phyloP scores from a whole-genome alignment of 2,329 filamentous ascomycete genomes.

The Arthrocladium fulminans region DNA sequence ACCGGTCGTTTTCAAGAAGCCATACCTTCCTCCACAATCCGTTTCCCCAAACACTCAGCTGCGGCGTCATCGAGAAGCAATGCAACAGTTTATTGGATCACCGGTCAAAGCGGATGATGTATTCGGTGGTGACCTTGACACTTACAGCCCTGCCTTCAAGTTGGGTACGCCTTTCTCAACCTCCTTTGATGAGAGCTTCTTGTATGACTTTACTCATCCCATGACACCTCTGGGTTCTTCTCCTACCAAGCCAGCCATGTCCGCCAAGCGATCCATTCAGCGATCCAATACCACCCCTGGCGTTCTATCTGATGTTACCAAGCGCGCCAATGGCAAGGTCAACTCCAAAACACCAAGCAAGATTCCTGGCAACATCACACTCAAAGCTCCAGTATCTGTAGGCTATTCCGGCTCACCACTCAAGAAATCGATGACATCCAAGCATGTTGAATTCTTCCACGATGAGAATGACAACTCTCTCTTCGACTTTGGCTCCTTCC shows the following conservation, averaged over 20 bases:
- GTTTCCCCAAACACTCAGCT: constrained; percentile 90
- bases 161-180: constrained; percentile 35
- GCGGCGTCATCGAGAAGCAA: constrained; percentile 73
- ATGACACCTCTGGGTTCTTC: constrained; percentile 30
- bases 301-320: constrained; percentile 40
- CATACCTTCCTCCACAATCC: constrained; percentile 59
- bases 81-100: constrained; percentile 72
- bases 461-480: constrained; percentile 36
- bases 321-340: constrained; percentile 30
- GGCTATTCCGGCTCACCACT: constrained; percentile 16
- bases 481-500: constrained; percentile 40
- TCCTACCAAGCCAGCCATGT: constrained; percentile 46
- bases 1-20: constrained; percentile 61
- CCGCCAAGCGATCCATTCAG: constrained; percentile 39
- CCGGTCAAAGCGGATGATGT: constrained; percentile 47
- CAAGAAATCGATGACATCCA: constrained; percentile 10
- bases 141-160: constrained; percentile 44
- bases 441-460: constrained; percentile 25
- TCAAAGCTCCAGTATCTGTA: constrained; percentile 16
- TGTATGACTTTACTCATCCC: constrained; percentile 35
- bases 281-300: constrained; percentile 41
- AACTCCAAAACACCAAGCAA: constrained; percentile 30
- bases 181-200: constrained; percentile 43
- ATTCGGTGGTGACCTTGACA: constrained; percentile 31
- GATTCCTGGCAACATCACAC: constrained; percentile 23